Conservation (phyloP, 441 rosid species). For the Arabidopsis lyrata region DNA sequence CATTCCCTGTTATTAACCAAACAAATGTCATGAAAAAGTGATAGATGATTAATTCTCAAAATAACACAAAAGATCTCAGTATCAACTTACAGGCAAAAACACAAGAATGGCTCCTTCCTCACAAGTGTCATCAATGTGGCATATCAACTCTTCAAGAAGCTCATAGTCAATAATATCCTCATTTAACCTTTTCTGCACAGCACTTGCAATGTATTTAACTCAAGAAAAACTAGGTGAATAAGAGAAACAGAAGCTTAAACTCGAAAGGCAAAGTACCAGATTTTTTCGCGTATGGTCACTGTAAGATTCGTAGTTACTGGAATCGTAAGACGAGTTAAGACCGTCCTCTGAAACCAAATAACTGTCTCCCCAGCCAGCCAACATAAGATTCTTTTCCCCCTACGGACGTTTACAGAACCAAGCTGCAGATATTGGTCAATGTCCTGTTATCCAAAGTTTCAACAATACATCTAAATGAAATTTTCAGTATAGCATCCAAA, state of each 20-base stretch:
- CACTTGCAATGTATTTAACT: slow-evolving; percentile 13
- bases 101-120: slow-evolving; percentile 85
- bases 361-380: slow-evolving; percentile 94
- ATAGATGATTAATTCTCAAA: slow-evolving; percentile 5
- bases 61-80: slow-evolving; percentile 16
- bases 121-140: slow-evolving; percentile 84
- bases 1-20: slow-evolving; percentile 65
- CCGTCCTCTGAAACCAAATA: slow-evolving; percentile 72
- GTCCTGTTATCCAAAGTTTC: not conserved
- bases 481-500: not conserved
- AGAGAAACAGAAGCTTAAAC: slow-evolving; percentile 31
- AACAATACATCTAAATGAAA: slow-evolving; percentile 7
- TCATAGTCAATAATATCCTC: slow-evolving; percentile 91
- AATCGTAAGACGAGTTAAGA: slow-evolving; percentile 72
- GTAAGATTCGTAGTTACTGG: slow-evolving; percentile 67
- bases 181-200: slow-evolving; percentile 75
- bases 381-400: slow-evolving; percentile 95
- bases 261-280: slow-evolving; percentile 59
- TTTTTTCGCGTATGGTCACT: slow-evolving; percentile 76
- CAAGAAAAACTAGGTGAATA: slow-evolving; percentile 26
- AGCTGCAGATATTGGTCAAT: slow-evolving; percentile 52
- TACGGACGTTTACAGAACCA: slow-evolving; percentile 72
- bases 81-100: slow-evolving; percentile 82
- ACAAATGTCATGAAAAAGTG: slow-evolving; percentile 40
- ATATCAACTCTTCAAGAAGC: slow-evolving; percentile 89